Conservation (phyloP, 805 yeast species). For the Tetrapisispora iriomotensis region DNA sequence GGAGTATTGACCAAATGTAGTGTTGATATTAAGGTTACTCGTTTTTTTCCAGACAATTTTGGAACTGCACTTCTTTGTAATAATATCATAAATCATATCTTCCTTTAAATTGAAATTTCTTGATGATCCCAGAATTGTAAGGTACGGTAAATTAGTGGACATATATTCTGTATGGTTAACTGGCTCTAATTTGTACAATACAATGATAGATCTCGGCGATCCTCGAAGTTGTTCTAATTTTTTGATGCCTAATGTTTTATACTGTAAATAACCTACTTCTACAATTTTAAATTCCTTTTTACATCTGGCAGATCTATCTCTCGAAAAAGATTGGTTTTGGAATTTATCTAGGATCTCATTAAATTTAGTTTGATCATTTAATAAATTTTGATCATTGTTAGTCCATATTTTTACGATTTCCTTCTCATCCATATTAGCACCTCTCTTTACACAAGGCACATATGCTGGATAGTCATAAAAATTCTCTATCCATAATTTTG, state of each 20-base stretch:
- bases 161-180: slow-evolving; percentile 4
- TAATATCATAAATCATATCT: neutral
- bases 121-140: neutral
- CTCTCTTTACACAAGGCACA: slow-evolving; percentile 11
- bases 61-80: neutral
- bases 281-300: neutral
- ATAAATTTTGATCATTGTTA: slow-evolving; percentile 4
- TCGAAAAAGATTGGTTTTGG: slow-evolving; percentile 2
- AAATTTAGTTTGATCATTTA: neutral
- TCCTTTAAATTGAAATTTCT: neutral
- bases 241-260: neutral
- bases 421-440: slow-evolving; percentile 3
- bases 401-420: slow-evolving; percentile 12
- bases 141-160: slow-evolving; percentile 1
- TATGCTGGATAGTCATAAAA: slow-evolving; percentile 14
- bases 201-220: neutral
- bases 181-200: slow-evolving; percentile 7
- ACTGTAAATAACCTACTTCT: neutral
- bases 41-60: slow-evolving; percentile 1
- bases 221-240: neutral
- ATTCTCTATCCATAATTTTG: slow-evolving; percentile 3
- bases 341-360: slow-evolving; percentile 5
- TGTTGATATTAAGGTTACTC: too few relatives aligned
- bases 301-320: neutral
- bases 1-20: slow-evolving; percentile 9